Evolutionary conservation across 2,329 filamentous ascomycete species (phyloP), one percentile per base, ranked within the genome.

Genomic region (Ophiocordyceps robertsii): DNA sequence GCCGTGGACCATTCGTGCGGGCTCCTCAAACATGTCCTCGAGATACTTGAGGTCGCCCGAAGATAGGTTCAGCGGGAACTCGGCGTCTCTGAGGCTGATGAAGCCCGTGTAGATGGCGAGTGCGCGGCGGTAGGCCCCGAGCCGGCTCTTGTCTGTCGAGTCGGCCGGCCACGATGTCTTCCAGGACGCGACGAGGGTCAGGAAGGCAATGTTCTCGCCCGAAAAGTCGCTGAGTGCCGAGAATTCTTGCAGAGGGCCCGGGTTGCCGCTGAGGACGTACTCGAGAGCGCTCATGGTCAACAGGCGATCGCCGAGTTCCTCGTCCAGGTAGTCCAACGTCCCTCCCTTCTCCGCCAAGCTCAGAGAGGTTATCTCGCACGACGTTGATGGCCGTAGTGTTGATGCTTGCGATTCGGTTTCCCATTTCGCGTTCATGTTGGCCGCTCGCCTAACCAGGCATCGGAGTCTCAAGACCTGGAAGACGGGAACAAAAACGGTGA

Each of bases 181-280:
- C 73, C 75, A 82, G 39, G 68, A 64, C 1, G 67, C 61, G 2
- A 80, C 69, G 14, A 65, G 63, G 7, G 67, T 75, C 3, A 84
- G 62, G 55, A 84, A 84, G 30, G 77, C 72, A 48, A 84, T 78
- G 53, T 84, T 84, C 56, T 84, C 80, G 12, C 78, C 80, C 0
- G 79, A 82, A 53, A 84, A 83, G 50, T 84, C 80, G 33, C 72
- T 68, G 1, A 74, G 64, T 0, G 79, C 78, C 0, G 80, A 79
- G 54, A 81, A 84, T 41, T 75, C 61, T 43, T 80, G 74, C 0
- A 84, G 66, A 0, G 75, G 73, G 5, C 68, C 63, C 0, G 76
- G 73, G 53, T 81, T 79, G 39, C 68, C 65, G 42, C 69, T 62
- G 0, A 84, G 63, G 6, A 77, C 73, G 45, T 74, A 66, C 47